Conservation (phyloP, 2,329 filamentous ascomycete genomes). For the Colletotrichum somersetense region DNA sequence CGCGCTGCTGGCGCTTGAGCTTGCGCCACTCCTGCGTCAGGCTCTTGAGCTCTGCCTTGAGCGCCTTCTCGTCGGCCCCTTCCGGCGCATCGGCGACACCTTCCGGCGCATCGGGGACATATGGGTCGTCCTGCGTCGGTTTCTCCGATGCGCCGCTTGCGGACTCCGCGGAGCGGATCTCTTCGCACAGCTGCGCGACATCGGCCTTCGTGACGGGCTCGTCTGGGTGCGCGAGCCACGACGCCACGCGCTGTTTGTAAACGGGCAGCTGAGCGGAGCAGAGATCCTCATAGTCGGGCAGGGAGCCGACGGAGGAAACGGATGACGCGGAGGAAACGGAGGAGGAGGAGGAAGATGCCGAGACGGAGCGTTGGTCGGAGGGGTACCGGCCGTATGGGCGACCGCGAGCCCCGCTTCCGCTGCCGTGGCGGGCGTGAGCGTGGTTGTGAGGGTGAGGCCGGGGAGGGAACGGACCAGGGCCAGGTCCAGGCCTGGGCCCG, state of each 20-base stretch:
- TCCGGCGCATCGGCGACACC: slow-evolving; percentile 14
- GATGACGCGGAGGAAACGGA: slow-evolving; percentile 53
- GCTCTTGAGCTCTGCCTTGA: slow-evolving; percentile 59
- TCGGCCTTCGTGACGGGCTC: slow-evolving; percentile 61
- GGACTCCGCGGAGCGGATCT: slow-evolving; percentile 12
- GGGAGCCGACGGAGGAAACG: slow-evolving; percentile 61
- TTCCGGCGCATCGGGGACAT: neutral
- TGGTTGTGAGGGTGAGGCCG: slow-evolving; percentile 10
- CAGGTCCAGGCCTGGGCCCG: slow-evolving; percentile 13
- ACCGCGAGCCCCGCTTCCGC: slow-evolving; percentile 35
- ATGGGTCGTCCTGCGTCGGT: neutral
- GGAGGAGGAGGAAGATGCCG: slow-evolving; percentile 53
- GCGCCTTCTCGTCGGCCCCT: slow-evolving; percentile 50
- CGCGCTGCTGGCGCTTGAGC: slow-evolving; percentile 49
- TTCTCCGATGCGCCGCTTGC: slow-evolving; percentile 15
- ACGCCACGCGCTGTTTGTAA: slow-evolving; percentile 57
- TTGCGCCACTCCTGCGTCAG: slow-evolving; percentile 60
- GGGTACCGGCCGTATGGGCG: slow-evolving; percentile 38
- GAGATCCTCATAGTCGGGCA: slow-evolving; percentile 67
- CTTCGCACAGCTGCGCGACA: slow-evolving; percentile 47
- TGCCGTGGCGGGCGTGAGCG: slow-evolving; percentile 30
- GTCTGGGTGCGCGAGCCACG: slow-evolving; percentile 65
- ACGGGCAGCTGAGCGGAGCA: slow-evolving; percentile 62
- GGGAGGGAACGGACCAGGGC: neutral
- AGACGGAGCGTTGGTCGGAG: slow-evolving; percentile 47